A percentile compares a stretch with the other conserved stretches of the same genome.
Evolutionary conservation across 495 filamentous ascomycete genomes (phyloP).

Genomic region (Immersiella caudata): DNA sequence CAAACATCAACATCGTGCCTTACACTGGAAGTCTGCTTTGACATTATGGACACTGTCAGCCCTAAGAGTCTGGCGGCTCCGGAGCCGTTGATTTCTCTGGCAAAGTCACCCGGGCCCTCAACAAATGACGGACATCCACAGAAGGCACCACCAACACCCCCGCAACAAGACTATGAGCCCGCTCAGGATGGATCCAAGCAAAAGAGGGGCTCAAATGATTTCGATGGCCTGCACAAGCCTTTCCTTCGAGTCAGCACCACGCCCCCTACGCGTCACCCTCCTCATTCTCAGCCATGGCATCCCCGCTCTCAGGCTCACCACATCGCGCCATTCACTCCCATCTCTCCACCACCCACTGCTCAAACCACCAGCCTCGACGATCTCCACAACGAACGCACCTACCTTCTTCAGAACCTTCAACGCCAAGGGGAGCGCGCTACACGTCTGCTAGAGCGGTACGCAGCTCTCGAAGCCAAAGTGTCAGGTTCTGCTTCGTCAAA

Average conservation of each 20-base stretch:
- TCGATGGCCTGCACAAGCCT: neutral
- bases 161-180: neutral
- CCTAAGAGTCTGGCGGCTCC: neutral
- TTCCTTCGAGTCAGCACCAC: neutral
- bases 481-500: neutral
- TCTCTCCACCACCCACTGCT: neutral
- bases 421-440: slow-evolving; percentile 37
- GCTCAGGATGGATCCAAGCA: neutral
- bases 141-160: neutral
- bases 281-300: neutral
- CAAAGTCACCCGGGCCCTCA: neutral
- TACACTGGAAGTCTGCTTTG: neutral
- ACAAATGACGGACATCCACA: no score
- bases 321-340: neutral
- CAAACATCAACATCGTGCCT: neutral
- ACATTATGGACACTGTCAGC: neutral
- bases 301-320: neutral
- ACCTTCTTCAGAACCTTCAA: slow-evolving; percentile 45
- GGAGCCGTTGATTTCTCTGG: neutral
- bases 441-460: slow-evolving; percentile 36
- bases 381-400: slow-evolving; percentile 43
- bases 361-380: slow-evolving; percentile 37
- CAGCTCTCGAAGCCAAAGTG: slow-evolving; percentile 32
- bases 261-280: neutral
- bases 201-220: neutral